Percentiles rank a stretch among this genome's conserved stretches.
These are phyloP conservation scores for Pseudocercospora pini-densiflorae DNA, from an alignment of 2,329 filamentous ascomycete genomes.

Conservation along the genomic window DNA sequence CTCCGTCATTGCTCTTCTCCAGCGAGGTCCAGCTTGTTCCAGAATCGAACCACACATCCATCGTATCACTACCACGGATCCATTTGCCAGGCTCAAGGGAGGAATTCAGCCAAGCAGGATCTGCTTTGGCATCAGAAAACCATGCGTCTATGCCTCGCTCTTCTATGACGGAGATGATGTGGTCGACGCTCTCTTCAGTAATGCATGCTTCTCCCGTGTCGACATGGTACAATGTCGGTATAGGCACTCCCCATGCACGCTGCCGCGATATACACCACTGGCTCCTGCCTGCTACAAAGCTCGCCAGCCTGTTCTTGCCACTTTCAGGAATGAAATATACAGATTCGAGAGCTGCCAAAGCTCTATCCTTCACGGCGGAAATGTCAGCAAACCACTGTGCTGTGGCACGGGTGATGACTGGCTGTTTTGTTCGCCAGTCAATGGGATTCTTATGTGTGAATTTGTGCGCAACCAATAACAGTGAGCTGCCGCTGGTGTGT, in stretches of 20 bases:
- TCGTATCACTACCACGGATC: constrained; percentile 84
- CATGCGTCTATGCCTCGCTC: constrained; percentile 85
- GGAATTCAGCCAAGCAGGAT: constrained; percentile 75
- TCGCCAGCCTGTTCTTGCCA: constrained; percentile 75
- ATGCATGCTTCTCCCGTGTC: constrained; percentile 70
- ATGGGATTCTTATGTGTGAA: constrained; percentile 95
- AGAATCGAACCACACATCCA: constrained; percentile 99
- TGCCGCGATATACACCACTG: constrained; percentile 99
- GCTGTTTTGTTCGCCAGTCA: constrained; percentile 94
- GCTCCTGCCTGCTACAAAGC: constrained; percentile 83
- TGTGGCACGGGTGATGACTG: constrained; percentile 88
- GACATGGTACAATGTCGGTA: constrained; percentile 81
- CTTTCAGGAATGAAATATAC: constrained; percentile 80
- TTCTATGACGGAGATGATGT: constrained; percentile 80
- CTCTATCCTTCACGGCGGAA: constrained; percentile 75
- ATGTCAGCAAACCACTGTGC: constrained; percentile 99
- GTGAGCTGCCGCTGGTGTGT: constrained; percentile 26
- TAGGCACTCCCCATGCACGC: constrained; percentile 94
- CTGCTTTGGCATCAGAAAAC: constrained; percentile 83
- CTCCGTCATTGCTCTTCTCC: constrained; percentile 38
- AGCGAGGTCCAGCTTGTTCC: constrained; percentile 84
- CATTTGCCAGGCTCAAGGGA: constrained; percentile 64
- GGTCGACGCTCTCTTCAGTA: constrained; percentile 75
- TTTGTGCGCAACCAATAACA: constrained; percentile 71
- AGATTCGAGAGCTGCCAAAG: constrained; percentile 69